Evolutionary conservation across 352 stramenopile genomes (phyloP).

Genomic region (Globisporangium cystogenes): DNA sequence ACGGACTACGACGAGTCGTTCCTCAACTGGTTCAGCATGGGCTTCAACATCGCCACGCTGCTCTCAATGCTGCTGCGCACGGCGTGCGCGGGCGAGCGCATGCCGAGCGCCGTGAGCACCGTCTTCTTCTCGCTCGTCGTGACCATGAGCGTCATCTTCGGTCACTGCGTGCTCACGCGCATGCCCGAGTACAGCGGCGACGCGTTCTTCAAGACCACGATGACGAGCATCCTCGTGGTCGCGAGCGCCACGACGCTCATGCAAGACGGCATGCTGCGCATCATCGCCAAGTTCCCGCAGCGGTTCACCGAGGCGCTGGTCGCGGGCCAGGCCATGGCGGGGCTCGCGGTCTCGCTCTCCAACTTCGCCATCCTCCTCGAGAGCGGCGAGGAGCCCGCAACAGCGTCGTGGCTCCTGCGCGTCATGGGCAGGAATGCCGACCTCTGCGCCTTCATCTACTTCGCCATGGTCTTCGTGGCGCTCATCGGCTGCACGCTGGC

Average conservation of each 20-base stretch:
- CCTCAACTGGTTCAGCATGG: conserved; percentile 84
- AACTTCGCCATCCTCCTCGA: conserved; percentile 62
- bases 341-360: conserved; percentile 61
- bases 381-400: neutral
- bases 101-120: conserved; percentile 51
- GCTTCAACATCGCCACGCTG: conserved; percentile 77
- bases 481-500: conserved; percentile 45
- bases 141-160: conserved; percentile 66
- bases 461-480: conserved; percentile 65
- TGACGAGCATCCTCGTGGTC: conserved; percentile 69
- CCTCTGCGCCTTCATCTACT: conserved; percentile 73
- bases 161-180: conserved; percentile 63
- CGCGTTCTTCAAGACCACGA: conserved; percentile 73
- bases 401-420: conserved; percentile 9
- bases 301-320: conserved; percentile 76
- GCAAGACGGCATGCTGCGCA: conserved; percentile 74
- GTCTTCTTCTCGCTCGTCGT: conserved; percentile 63
- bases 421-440: conserved; percentile 34
- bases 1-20: conserved; percentile 77
- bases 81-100: conserved; percentile 45
- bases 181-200: conserved; percentile 60
- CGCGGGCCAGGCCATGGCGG: conserved; percentile 69
- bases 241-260: conserved; percentile 64
- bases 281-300: conserved; percentile 68
- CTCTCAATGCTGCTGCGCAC: conserved; percentile 73